A percentile compares a stretch with the other conserved stretches of the same genome.
These are phyloP conservation scores for Eucalyptus shirleyi DNA, from an alignment of 345 rosid genomes.

Conservation along the genomic window DNA sequence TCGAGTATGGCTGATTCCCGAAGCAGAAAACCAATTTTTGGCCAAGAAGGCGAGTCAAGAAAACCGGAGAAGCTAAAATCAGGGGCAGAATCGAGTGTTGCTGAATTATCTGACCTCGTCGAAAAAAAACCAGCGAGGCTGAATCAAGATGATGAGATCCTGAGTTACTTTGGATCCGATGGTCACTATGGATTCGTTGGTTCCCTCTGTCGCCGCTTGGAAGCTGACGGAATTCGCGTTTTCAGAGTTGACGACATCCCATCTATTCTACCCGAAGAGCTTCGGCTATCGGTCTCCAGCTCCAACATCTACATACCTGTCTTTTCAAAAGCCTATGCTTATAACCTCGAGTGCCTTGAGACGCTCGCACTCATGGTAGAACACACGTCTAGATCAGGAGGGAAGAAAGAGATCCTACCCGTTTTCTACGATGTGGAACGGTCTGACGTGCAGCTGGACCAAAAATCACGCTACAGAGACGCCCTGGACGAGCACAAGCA, in stretches of 20 bases:
- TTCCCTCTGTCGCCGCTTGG: not conserved
- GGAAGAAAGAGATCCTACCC: not conserved
- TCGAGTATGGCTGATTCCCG: fast-evolving
- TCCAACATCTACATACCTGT: not conserved
- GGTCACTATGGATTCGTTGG: fast-evolving
- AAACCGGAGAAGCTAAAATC: too few species aligned
- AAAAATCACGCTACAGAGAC: too few species aligned
- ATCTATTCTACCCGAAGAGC: not conserved
- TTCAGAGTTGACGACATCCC: too few species aligned
- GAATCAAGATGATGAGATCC: not conserved
- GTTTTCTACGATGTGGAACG: not conserved
- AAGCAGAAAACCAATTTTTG: not conserved
- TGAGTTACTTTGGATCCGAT: fast-evolving
- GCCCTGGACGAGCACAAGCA: fast-evolving
- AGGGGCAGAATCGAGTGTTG: too few species aligned
- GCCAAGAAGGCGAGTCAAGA: too few species aligned
- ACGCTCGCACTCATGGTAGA: not conserved
- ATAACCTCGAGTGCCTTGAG: fast-evolving
- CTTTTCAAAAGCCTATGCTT: not conserved
- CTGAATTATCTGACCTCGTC: too few species aligned
- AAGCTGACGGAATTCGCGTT: not conserved
- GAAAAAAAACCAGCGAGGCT: too few species aligned
- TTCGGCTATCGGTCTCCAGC: fast-evolving
- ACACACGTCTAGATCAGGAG: not conserved
- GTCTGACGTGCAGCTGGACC: not conserved